Evolutionary conservation across 78 protist genomes (phyloP).

Genomic region (Tieghemostelium lacteum): DNA sequence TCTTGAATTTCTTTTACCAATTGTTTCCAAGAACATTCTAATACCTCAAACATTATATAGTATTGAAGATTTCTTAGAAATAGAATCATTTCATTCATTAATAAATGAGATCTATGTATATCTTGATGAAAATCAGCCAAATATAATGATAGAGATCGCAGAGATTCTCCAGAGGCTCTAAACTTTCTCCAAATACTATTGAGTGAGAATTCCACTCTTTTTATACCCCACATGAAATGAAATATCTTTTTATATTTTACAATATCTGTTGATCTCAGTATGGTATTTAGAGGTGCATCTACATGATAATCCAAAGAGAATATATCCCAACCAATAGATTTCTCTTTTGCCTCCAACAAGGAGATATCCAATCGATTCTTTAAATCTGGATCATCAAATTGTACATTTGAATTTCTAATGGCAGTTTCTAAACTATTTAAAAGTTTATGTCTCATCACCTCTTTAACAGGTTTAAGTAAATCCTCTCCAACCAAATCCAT

Average conservation of each 20-base stretch:
- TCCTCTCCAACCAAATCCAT: conserved; percentile 86
- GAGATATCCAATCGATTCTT: conserved; percentile 71
- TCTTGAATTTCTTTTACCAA: conserved; percentile 7
- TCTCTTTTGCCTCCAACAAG: conserved; percentile 29
- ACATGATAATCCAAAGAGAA: conserved; percentile 86
- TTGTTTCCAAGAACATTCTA: conserved; percentile 79
- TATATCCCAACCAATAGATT: conserved; percentile 86
- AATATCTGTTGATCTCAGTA: conserved; percentile 53
- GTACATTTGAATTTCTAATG: conserved; percentile 61
- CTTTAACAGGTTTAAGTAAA: conserved; percentile 36
- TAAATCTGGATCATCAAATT: conserved; percentile 51
- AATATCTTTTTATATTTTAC: conserved; percentile 32
- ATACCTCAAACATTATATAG: conserved; percentile 86
- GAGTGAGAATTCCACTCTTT: conserved; percentile 82
- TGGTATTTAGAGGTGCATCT: conserved; percentile 66
- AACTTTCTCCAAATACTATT: conserved; percentile 39
- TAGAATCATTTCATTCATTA: conserved; percentile 79
- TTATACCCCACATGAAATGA: conserved; percentile 77
- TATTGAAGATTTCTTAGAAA: conserved; percentile 79
- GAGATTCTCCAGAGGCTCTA: not conserved
- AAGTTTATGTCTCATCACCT: conserved; percentile 65
- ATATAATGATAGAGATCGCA: not conserved
- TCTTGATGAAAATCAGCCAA: not conserved
- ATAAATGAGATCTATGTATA: conserved; percentile 39
- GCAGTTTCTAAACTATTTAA: conserved; percentile 70